These are phyloP conservation scores for Silene vulgaris DNA, from an alignment of 179 eudicot genomes.

Conservation along the genomic window DNA sequence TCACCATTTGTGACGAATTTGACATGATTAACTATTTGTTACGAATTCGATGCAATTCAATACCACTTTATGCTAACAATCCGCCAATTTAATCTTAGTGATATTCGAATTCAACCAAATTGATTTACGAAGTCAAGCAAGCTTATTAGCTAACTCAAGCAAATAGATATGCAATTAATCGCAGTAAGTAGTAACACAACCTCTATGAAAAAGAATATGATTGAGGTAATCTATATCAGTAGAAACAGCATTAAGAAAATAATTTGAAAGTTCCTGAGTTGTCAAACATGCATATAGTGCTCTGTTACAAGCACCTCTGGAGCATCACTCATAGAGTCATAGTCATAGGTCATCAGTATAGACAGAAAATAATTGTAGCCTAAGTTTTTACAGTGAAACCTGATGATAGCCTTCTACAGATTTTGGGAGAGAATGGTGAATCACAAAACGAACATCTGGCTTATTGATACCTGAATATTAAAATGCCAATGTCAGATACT, in stretches of 20 bases:
- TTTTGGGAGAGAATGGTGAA: constrained; percentile 97
- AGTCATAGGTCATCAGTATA: neutral
- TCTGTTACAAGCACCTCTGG: constrained; percentile 4
- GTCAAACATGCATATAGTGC: neutral
- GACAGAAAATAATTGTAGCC: constrained; percentile 10
- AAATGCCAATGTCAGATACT: constrained; percentile 27
- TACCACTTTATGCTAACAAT: neutral
- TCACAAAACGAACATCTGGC: constrained; percentile 97
- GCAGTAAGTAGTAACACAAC: neutral
- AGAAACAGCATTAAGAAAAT: neutral
- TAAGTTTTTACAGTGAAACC: constrained; percentile 35
- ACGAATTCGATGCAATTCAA: neutral
- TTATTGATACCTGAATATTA: constrained; percentile 79
- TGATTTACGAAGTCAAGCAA: neutral
- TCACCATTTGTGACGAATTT: neutral
- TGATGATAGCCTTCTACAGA: constrained; percentile 99
- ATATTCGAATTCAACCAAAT: neutral
- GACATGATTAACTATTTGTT: neutral
- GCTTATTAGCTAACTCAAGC: neutral
- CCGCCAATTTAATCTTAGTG: neutral
- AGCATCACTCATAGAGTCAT: neutral
- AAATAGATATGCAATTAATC: neutral
- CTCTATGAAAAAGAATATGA: neutral
- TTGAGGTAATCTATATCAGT: neutral
- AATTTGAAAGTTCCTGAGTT: neutral